These are phyloP conservation scores for Bullera alba DNA, from an alignment of 768 basidiomycete genomes.

Conservation along the genomic window DNA sequence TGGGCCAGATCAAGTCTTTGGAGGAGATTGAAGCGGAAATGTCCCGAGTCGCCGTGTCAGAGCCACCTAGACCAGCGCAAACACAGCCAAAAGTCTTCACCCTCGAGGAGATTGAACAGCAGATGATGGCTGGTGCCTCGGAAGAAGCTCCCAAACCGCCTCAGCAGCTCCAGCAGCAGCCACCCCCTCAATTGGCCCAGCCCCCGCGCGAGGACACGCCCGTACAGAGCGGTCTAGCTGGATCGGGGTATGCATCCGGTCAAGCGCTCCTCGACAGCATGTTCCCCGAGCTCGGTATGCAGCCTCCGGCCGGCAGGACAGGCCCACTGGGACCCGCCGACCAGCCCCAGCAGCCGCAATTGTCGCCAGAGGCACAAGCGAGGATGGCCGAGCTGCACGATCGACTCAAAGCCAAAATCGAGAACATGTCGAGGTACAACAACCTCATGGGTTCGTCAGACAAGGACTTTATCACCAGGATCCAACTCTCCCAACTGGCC, in stretches of 20 bases:
- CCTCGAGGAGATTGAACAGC: slow-evolving; percentile 39
- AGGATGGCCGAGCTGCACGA: slow-evolving; percentile 22
- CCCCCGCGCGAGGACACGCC: slow-evolving; percentile 24
- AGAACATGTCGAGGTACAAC: slow-evolving; percentile 43
- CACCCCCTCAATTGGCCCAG: slow-evolving; percentile 2
- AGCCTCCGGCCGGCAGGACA: slow-evolving; percentile 3
- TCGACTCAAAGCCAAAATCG: slow-evolving; percentile 39
- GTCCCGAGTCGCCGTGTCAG: slow-evolving; percentile 21
- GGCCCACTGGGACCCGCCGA: slow-evolving; percentile 9
- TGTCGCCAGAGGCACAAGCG: slow-evolving; percentile 27
- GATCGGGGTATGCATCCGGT: slow-evolving; percentile 30
- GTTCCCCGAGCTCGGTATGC: slow-evolving; percentile 29
- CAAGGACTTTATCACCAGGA: slow-evolving; percentile 98
- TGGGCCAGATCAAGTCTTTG: slow-evolving; percentile 41
- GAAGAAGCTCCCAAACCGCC: slow-evolving; percentile 3
- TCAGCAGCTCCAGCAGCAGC: not conserved
- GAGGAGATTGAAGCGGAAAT: slow-evolving; percentile 47
- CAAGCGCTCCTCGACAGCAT: slow-evolving; percentile 42
- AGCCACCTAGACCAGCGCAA: slow-evolving; percentile 6
- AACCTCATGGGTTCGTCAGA: slow-evolving; percentile 53
- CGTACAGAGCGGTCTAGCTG: slow-evolving; percentile 14
- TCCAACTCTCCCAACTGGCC: slow-evolving; percentile 96
- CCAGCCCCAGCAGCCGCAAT: not conserved
- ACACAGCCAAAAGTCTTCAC: slow-evolving; percentile 25
- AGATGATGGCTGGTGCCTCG: slow-evolving; percentile 29